These are phyloP conservation scores for Naegleria gruberi DNA, from an alignment of 208 protist genomes.

Conservation along the genomic window DNA sequence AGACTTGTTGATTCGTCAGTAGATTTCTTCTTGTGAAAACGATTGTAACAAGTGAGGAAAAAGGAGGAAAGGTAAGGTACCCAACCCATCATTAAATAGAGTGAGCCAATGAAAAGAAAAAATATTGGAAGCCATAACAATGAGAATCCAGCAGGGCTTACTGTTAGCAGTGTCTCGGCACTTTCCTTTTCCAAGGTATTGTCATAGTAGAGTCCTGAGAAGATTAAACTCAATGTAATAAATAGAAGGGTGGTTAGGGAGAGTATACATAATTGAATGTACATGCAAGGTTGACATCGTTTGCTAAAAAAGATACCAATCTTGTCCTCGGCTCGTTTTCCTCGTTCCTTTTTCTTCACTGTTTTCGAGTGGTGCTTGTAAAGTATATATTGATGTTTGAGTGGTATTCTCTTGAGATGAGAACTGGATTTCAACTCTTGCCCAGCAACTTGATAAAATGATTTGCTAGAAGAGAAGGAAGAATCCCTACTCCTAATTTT, in stretches of 20 bases:
- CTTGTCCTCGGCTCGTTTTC: neutral
- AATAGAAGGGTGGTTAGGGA: neutral
- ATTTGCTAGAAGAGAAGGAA: neutral
- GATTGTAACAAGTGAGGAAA: neutral
- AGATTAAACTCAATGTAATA: neutral
- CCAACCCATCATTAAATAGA: neutral
- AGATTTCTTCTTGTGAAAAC: neutral
- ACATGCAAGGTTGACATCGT: neutral
- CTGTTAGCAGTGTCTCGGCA: neutral
- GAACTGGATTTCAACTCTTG: no score
- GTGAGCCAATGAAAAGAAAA: neutral
- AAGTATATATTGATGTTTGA: neutral
- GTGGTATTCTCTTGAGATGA: neutral
- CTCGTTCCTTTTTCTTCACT: neutral
- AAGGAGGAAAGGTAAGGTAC: neutral
- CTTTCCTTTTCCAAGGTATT: neutral
- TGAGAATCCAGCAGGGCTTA: neutral
- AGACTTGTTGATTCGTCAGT: neutral
- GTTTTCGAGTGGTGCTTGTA: neutral
- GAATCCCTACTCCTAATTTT: neutral
- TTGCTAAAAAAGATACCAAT: neutral
- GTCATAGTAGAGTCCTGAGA: neutral
- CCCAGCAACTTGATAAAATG: neutral
- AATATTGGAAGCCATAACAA: neutral
- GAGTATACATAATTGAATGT: neutral